Percentiles rank a stretch among this genome's conserved stretches.
Evolutionary conservation across 208 protist species (phyloP).

Genomic region (Trichomonas vaginalis): DNA sequence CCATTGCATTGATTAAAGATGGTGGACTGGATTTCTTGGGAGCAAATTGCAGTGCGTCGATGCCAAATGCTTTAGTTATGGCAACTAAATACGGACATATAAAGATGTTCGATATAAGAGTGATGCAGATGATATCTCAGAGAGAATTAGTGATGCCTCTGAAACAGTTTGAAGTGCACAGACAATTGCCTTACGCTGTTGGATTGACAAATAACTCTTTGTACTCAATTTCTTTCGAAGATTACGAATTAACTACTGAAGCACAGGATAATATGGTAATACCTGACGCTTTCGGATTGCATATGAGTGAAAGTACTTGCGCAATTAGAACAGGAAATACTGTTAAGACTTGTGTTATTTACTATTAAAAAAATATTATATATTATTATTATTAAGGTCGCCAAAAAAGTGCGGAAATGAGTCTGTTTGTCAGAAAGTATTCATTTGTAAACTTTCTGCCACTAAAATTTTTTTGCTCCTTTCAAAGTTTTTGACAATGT

Average conservation of each 20-base stretch:
- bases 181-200: background rate
- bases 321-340: background rate
- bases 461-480: too few relatives aligned
- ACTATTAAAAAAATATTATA: background rate
- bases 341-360: background rate
- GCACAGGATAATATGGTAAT: background rate
- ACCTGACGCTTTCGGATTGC: background rate
- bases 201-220: background rate
- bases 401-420: too few relatives aligned
- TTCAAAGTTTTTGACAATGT: too few relatives aligned
- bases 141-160: background rate
- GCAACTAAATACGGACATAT: background rate
- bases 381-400: too few relatives aligned
- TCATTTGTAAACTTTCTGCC: too few relatives aligned
- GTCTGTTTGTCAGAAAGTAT: too few relatives aligned
- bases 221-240: background rate
- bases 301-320: background rate
- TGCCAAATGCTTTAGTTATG: background rate
- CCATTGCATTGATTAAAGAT: background rate
- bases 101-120: background rate
- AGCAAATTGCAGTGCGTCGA: background rate
- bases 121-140: background rate
- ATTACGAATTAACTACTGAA: background rate
- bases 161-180: background rate
- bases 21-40: background rate